phyloP scores from a whole-genome alignment of 2,329 filamentous ascomycete species.

The Sclerotinia spermophila region DNA sequence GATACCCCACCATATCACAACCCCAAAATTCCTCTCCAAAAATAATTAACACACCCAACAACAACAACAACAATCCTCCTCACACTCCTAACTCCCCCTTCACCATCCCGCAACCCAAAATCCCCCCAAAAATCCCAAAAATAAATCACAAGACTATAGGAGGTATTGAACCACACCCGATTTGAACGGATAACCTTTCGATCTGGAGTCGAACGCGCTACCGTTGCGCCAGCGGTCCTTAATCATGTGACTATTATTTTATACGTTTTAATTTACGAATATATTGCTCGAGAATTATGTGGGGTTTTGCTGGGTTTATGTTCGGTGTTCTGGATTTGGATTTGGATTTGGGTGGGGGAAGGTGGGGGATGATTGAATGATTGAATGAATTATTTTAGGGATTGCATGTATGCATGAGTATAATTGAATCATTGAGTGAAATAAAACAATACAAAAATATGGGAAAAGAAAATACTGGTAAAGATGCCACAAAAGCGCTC shows the following conservation, averaged over 20 bases:
- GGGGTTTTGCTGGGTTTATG: not conserved
- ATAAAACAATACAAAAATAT: not conserved
- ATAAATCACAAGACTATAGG: not conserved
- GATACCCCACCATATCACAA: not conserved
- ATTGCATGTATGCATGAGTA: too few relatives aligned
- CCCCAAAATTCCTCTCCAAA: not conserved
- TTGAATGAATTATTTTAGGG: not conserved
- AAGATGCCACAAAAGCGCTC: not conserved
- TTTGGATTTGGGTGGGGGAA: too few relatives aligned
- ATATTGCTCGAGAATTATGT: not conserved
- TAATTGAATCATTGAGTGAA: not conserved
- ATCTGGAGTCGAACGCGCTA: constrained; percentile 34
- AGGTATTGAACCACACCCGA: constrained; percentile 31
- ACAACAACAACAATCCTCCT: too few relatives aligned
- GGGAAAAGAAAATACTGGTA: not conserved
- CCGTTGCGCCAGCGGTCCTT: constrained; percentile 25
- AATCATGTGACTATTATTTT: constrained; percentile 23
- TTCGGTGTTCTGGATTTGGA: not conserved
- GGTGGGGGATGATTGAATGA: too few relatives aligned
- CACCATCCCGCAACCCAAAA: not conserved
- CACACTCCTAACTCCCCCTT: not conserved
- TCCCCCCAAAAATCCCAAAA: not conserved
- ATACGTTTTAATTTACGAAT: rapidly evolving
- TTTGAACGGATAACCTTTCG: constrained; percentile 37
- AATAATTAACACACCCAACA: too few relatives aligned